A percentile compares a stretch with the other conserved stretches of the same genome.
Conservation (phyloP, 2,329 filamentous ascomycete species). For the Neurospora crassa region DNA sequence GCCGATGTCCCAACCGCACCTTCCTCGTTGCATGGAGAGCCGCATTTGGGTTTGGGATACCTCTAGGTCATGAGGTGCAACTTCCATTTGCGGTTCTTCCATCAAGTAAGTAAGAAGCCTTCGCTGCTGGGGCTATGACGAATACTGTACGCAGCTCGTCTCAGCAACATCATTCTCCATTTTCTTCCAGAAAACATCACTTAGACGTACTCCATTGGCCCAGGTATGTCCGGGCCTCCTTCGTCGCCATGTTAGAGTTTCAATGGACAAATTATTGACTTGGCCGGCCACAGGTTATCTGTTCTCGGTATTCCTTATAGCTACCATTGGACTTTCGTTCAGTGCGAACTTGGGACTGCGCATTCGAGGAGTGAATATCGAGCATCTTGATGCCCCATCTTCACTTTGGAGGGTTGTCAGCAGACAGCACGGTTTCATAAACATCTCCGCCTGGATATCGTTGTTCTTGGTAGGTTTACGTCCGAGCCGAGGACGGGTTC, state of each 20-base stretch:
- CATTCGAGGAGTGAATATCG: background rate
- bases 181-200: background rate
- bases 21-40: background rate
- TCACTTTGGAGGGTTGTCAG: background rate
- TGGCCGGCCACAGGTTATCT: background rate
- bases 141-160: background rate
- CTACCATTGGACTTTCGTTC: background rate
- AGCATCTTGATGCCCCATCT: background rate
- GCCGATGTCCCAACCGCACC: background rate
- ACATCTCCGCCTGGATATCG: background rate
- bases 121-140: background rate
- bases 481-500: background rate
- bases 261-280: background rate
- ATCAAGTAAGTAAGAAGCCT: too few relatives aligned
- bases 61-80: background rate
- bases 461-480: background rate
- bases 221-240: background rate
- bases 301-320: background rate
- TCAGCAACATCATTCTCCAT: background rate
- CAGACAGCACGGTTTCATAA: background rate
- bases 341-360: background rate
- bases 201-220: background rate
- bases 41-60: background rate
- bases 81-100: background rate
- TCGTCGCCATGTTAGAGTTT: background rate